These are phyloP conservation scores for Suhomyces maxii DNA, from an alignment of 1,139 yeast species.

Conservation along the genomic window DNA sequence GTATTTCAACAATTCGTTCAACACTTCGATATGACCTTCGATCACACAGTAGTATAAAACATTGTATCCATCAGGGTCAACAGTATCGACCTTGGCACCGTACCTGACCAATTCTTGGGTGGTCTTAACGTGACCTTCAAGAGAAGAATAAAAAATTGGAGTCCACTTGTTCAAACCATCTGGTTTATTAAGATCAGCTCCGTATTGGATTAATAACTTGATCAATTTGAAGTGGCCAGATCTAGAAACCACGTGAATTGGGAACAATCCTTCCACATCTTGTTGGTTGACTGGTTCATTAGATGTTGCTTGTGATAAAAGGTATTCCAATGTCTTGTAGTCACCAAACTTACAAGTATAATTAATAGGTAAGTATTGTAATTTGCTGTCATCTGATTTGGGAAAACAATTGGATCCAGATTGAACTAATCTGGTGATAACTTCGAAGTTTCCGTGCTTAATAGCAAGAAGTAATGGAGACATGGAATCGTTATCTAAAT, in stretches of 20 bases:
- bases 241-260: slow-evolving; percentile 85
- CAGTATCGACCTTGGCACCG: slow-evolving; percentile 69
- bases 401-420: slow-evolving; percentile 63
- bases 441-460: slow-evolving; percentile 61
- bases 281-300: slow-evolving; percentile 43
- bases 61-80: slow-evolving; percentile 82
- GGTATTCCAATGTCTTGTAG: slow-evolving; percentile 63
- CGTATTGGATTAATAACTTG: slow-evolving; percentile 64
- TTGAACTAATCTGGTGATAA: slow-evolving; percentile 42
- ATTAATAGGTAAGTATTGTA: slow-evolving; percentile 77
- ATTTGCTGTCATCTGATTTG: slow-evolving; percentile 45
- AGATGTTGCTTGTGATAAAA: slow-evolving; percentile 38
- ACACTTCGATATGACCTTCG: slow-evolving; percentile 84
- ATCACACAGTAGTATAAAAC: slow-evolving; percentile 90
- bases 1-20: slow-evolving; percentile 59
- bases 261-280: slow-evolving; percentile 86
- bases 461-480: slow-evolving; percentile 83
- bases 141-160: slow-evolving; percentile 86
- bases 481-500: slow-evolving; percentile 69
- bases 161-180: slow-evolving; percentile 94
- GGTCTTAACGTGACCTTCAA: slow-evolving; percentile 76
- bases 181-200: slow-evolving; percentile 74
- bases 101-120: slow-evolving; percentile 68
- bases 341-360: slow-evolving; percentile 89
- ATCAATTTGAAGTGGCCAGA: slow-evolving; percentile 75